Evolutionary conservation across 352 stramenopile genomes (phyloP), one percentile per base, ranked within the genome.

Genomic region (Pythium monospermum): DNA sequence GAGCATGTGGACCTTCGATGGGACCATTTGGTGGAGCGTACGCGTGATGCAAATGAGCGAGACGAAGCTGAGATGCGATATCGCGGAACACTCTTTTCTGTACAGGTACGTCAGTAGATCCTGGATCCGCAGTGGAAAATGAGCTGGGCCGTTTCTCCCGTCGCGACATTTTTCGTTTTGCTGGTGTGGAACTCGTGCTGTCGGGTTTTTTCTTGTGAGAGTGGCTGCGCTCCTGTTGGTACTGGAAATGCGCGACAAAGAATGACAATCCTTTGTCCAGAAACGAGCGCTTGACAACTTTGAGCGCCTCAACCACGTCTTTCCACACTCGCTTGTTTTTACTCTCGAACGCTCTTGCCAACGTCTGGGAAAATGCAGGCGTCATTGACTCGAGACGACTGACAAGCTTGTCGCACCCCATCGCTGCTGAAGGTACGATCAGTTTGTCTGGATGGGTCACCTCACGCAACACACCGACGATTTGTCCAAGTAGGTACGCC

Each of bases 1-100:
- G n/a, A n/a, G n/a, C n/a, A n/a, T n/a, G n/a, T n/a, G n/a, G n/a
- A n/a, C n/a, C n/a, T n/a, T n/a, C n/a, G n/a, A n/a, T n/a, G n/a
- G n/a, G n/a, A n/a, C n/a, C n/a, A n/a, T n/a, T n/a, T n/a, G n/a
- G n/a, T n/a, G n/a, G 5, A 13, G 6, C 8, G 5, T 6, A n/a
- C 8, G 23, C 37, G 6, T 40, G 12, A 30, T 53, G 44, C 6
- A 53, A 37, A 37, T 68, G 49, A 6, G 33, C 25, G 23, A 43
- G 40, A 2, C 56, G 61, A 11, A 69, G 45, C 37, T 68, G 59
- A 13, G 53, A 68, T n/a, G 54, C 40, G 6, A 68, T 26, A 6
- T 64, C 59, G 3, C 49, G 47, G 38, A 68, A 53, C 15, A 30
- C 22, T 19, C 22, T 51, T 13, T 53, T 57, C 15, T 23, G 21